Conservation (phyloP, 2,329 filamentous ascomycete genomes). For the Chaetomium globosum region DNA sequence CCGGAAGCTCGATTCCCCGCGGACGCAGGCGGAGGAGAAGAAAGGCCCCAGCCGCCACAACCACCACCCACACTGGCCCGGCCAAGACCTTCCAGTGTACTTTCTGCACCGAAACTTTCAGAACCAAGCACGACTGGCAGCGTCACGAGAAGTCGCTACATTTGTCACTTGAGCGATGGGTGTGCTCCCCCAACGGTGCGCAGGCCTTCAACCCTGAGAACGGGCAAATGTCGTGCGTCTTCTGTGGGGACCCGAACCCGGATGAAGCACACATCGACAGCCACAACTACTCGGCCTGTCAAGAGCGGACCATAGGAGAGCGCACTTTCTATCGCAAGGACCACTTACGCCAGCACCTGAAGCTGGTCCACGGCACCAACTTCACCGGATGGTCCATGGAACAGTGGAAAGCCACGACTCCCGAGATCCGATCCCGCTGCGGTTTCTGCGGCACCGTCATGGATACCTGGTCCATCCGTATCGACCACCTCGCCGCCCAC, state of each 20-base stretch:
- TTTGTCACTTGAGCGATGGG: constrained; percentile 66
- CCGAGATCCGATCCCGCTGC: constrained; percentile 64
- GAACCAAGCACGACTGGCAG: constrained; percentile 71
- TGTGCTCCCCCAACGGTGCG: constrained; percentile 62
- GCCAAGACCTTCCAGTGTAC: constrained; percentile 67
- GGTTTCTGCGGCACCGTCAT: constrained; percentile 67
- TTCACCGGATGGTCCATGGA: constrained; percentile 66
- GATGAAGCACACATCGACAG: constrained; percentile 58
- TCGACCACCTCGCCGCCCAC: constrained; percentile 68
- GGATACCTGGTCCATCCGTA: constrained; percentile 62
- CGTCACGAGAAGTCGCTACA: constrained; percentile 70
- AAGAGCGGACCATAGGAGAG: constrained; percentile 64
- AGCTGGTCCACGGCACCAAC: constrained; percentile 65
- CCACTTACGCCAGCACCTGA: constrained; percentile 66
- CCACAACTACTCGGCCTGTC: constrained; percentile 66
- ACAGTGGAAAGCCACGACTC: constrained; percentile 61
- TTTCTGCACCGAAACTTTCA: constrained; percentile 69
- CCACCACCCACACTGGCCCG: constrained; percentile 44
- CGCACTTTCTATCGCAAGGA: constrained; percentile 69
- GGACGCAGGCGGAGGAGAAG: constrained; percentile 56
- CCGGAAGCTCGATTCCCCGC: constrained; percentile 42
- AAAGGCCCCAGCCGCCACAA: constrained; percentile 42
- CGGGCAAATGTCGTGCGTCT: constrained; percentile 60
- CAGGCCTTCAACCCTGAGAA: constrained; percentile 60
- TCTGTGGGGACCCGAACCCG: constrained; percentile 60